Evolutionary conservation across 2,329 filamentous ascomycete genomes (phyloP).

Genomic region (Pseudofabraea citricarpa): DNA sequence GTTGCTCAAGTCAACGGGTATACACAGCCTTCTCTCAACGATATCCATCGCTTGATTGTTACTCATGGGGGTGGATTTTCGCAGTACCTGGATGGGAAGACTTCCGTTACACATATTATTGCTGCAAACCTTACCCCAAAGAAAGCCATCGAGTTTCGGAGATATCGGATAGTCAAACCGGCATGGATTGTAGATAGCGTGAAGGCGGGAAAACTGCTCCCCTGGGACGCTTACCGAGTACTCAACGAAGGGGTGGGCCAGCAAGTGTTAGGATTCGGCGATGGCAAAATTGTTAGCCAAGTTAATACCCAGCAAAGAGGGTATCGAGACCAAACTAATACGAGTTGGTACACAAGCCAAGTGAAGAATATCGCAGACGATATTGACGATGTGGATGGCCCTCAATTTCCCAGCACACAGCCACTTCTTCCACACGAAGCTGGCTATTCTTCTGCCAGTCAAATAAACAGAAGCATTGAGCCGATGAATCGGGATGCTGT

Average conservation of each 20-base stretch:
- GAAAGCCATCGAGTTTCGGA: slow-evolving; percentile 82
- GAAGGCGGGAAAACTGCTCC: slow-evolving; percentile 70
- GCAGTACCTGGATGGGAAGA: slow-evolving; percentile 93
- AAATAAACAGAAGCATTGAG: not conserved
- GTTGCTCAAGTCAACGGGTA: slow-evolving; percentile 94
- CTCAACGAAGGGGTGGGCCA: slow-evolving; percentile 81
- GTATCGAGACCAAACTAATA: slow-evolving; percentile 77
- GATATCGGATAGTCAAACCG: slow-evolving; percentile 89
- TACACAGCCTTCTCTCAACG: slow-evolving; percentile 85
- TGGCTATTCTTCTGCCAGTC: not conserved
- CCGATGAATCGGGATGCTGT: slow-evolving; percentile 1
- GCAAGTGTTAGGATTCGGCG: slow-evolving; percentile 62
- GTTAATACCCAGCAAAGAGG: slow-evolving; percentile 53
- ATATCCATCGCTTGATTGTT: slow-evolving; percentile 84
- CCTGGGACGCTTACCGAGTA: slow-evolving; percentile 82
- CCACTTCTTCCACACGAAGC: slow-evolving; percentile 9
- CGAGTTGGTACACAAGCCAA: slow-evolving; percentile 78
- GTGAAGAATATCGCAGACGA: slow-evolving; percentile 42
- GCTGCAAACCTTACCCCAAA: slow-evolving; percentile 87
- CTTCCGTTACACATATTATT: slow-evolving; percentile 92
- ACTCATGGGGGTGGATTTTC: slow-evolving; percentile 91
- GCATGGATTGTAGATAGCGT: slow-evolving; percentile 93
- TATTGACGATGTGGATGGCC: slow-evolving; percentile 37
- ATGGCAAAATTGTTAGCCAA: slow-evolving; percentile 63
- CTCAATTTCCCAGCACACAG: slow-evolving; percentile 22